Conservation (phyloP, 179 eudicot genomes). For the Silene vulgaris region DNA sequence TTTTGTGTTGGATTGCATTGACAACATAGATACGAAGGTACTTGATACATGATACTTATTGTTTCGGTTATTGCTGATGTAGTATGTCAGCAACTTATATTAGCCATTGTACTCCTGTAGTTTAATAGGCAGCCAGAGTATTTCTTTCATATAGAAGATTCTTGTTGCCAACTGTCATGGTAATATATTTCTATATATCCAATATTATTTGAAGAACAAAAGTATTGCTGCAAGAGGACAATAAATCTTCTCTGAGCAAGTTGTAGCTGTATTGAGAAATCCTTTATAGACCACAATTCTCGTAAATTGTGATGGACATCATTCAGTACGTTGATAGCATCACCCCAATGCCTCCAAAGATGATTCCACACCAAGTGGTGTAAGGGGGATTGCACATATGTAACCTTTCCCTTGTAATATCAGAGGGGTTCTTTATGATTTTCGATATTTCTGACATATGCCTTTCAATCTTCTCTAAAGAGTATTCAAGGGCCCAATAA, state of each 20-base stretch:
- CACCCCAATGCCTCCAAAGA: too few relatives aligned
- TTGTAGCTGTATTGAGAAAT: not conserved
- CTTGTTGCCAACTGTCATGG: not conserved
- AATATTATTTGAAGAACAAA: not conserved
- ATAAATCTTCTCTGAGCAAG: not conserved
- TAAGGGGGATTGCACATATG: too few relatives aligned
- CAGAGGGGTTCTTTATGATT: too few relatives aligned
- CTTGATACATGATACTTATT: not conserved
- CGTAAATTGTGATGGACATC: too few relatives aligned
- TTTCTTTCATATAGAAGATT: not conserved
- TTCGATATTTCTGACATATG: too few relatives aligned
- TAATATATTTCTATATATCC: not conserved
- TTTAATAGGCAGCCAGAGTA: not conserved
- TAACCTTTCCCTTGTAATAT: too few relatives aligned
- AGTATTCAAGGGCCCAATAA: too few relatives aligned
- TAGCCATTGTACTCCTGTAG: too few relatives aligned
- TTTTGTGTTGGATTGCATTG: conserved; percentile 95
- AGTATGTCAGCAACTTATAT: too few relatives aligned
- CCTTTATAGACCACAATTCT: not conserved
- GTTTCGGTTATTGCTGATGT: not conserved
- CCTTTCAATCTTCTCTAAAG: too few relatives aligned
- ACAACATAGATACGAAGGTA: conserved; percentile 96
- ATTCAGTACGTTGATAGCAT: too few relatives aligned
- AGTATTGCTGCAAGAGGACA: not conserved
- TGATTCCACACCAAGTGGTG: too few relatives aligned